These are phyloP conservation scores for Mollisiaceae sp. DNA, from an alignment of 2,329 filamentous ascomycete species.

Conservation along the genomic window DNA sequence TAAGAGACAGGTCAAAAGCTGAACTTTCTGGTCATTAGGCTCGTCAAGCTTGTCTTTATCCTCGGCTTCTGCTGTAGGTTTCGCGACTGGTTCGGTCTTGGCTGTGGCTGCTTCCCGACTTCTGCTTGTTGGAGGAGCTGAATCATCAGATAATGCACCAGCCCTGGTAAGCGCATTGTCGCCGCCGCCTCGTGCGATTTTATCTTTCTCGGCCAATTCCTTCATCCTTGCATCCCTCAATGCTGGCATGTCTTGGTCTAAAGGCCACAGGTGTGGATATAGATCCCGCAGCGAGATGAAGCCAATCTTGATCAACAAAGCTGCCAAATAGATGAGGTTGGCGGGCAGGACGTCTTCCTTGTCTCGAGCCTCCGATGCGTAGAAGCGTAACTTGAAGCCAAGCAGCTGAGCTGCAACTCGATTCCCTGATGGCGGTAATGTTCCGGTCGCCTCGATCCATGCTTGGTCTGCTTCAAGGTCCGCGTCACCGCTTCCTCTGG, in stretches of 20 bases:
- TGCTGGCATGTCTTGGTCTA: slow-evolving; percentile 80
- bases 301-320: slow-evolving; percentile 93
- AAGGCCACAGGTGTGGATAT: slow-evolving; percentile 88
- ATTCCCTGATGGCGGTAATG: slow-evolving; percentile 84
- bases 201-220: slow-evolving; percentile 80
- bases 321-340: slow-evolving; percentile 90
- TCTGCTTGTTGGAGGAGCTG: slow-evolving; percentile 53
- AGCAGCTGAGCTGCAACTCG: slow-evolving; percentile 91
- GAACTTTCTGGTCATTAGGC: slow-evolving; percentile 85
- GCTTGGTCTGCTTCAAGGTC: slow-evolving; percentile 61
- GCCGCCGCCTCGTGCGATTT: slow-evolving; percentile 69
- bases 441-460: slow-evolving; percentile 83
- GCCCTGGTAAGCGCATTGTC: slow-evolving; percentile 88
- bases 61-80: slow-evolving; percentile 51
- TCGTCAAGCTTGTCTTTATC: slow-evolving; percentile 65
- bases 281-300: slow-evolving; percentile 92
- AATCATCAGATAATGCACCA: slow-evolving; percentile 85
- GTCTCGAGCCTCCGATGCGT: slow-evolving; percentile 79
- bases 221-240: slow-evolving; percentile 73
- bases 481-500: slow-evolving; percentile 45
- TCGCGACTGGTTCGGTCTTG: slow-evolving; percentile 53
- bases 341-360: slow-evolving; percentile 81
- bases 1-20: slow-evolving; percentile 82
- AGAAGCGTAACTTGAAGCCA: slow-evolving; percentile 96
- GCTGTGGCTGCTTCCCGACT: slow-evolving; percentile 56